These are phyloP conservation scores for Cryptococcus neoformans DNA, from an alignment of 1,284 basidiomycete species.

Conservation along the genomic window DNA sequence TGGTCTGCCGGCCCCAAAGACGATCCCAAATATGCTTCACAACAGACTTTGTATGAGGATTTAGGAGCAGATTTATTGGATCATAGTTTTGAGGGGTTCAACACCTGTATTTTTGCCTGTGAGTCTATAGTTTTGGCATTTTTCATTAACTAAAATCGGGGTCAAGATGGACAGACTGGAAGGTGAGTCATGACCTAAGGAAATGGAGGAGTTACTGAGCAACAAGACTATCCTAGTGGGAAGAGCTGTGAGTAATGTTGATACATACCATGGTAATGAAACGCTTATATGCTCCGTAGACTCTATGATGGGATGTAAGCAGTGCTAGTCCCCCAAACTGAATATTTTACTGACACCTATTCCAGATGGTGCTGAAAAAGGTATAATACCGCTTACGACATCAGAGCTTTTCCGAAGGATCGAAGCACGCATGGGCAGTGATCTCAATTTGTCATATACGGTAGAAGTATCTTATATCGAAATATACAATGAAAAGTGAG, in stretches of 20 bases:
- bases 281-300: conserved; percentile 27
- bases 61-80: conserved; percentile 91
- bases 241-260: conserved; percentile 41
- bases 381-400: conserved; percentile 95
- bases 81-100: conserved; percentile 94
- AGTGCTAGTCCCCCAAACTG: neutral
- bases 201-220: conserved; percentile 1
- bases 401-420: conserved; percentile 87
- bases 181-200: conserved; percentile 22
- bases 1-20: conserved; percentile 88
- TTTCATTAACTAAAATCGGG: neutral
- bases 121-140: conserved; percentile 51
- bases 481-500: conserved; percentile 93
- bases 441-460: conserved; percentile 72
- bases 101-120: conserved; percentile 97
- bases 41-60: conserved; percentile 92
- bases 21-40: conserved; percentile 83
- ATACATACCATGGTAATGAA: neutral
- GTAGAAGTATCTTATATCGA: conserved; percentile 97
- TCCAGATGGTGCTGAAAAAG: conserved; percentile 89
- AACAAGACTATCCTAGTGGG: conserved; percentile 21
- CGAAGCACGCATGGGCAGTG: conserved; percentile 60
- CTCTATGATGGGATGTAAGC: conserved; percentile 98
- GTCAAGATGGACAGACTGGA: conserved; percentile 47
- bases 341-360: conserved; percentile 9